These are phyloP conservation scores for Alternaria sp. DNA, from an alignment of 2,329 filamentous ascomycete species.

Conservation along the genomic window DNA sequence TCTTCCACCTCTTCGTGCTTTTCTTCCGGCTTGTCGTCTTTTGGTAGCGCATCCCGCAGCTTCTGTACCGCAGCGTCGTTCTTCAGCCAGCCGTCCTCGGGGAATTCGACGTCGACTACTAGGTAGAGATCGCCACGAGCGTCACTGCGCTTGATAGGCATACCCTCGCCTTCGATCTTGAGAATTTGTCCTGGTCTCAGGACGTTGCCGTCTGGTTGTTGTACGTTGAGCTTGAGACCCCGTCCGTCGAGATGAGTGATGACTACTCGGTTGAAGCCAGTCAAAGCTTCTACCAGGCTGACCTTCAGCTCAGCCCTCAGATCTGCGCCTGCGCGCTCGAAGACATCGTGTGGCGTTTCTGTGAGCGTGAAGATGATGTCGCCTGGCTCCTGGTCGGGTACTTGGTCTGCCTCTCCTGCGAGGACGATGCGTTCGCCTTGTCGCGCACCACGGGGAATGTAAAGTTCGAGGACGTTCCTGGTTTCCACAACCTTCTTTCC, in stretches of 20 bases:
- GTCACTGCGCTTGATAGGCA: constrained; percentile 90
- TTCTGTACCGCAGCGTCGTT: constrained; percentile 72
- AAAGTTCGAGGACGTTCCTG: constrained; percentile 94
- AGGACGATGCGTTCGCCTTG: constrained; percentile 89
- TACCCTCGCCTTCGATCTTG: constrained; percentile 87
- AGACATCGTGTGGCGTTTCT: constrained; percentile 80
- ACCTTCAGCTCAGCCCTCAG: constrained; percentile 81
- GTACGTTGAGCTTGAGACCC: constrained; percentile 81
- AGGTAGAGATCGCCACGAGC: constrained; percentile 86
- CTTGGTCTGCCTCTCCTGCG: constrained; percentile 92
- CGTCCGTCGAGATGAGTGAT: constrained; percentile 92
- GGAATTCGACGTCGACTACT: constrained; percentile 84
- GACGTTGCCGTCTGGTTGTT: constrained; percentile 74
- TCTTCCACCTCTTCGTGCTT: constrained; percentile 80
- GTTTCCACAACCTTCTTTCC: constrained; percentile 84
- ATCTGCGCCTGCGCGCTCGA: constrained; percentile 83
- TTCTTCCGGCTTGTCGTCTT: constrained; percentile 59
- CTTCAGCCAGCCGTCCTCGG: constrained; percentile 80
- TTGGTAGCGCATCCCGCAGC: constrained; percentile 77
- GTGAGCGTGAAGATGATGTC: constrained; percentile 90
- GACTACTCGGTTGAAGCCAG: constrained; percentile 88
- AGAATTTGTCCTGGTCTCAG: constrained; percentile 83
- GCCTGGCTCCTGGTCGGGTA: constrained; percentile 85
- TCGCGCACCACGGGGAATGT: constrained; percentile 82
- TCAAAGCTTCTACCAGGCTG: constrained; percentile 81